Base-by-base conservation (phyloP, 2,329 filamentous ascomycete genomes). In the Fusarium papillatum region DNA sequence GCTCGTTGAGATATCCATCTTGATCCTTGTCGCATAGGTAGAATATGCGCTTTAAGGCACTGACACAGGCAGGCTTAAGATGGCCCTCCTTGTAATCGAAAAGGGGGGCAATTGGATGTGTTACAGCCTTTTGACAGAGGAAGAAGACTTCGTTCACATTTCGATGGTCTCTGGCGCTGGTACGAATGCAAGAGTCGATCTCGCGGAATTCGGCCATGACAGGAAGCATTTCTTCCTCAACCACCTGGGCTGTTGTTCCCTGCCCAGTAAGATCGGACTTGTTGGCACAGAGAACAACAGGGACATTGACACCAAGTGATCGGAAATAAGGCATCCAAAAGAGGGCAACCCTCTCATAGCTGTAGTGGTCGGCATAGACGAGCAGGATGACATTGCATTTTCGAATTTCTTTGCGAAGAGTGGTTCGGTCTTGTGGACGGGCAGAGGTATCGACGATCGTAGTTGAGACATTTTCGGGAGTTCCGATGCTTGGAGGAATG, bases 271-370 rank as follows among this genome's bases (percentile, higher is more conserved):
- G 88, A 80, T 99, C 97, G n/a, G 95, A 95, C 85, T 99, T 99
- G 88, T 98, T 98, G 81, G 97, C 95, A 81, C 97, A 98, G 68
- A 99, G 87, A 55, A 99, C 96, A 14, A 99, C 97, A 0, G 97
- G 97, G 26, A 99, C 95, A 82, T 99, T 99, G 82, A 99, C 97
- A n/a, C 97, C 97, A 46, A 99, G 90, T 6, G 96, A 98, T 72
- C 97, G 94, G 82, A 99, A 98, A 85, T 98, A 97, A 14, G 97
- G 97, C 91, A 99, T 94, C 97, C 97, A 99, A 85, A 98, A 99
- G 57, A 99, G 88, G 5, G 96, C 97, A 5, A 99, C 96, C 43
- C 97, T 90, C 83, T 99, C 97, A 86, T 98, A 99, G 89, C 96
- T 98, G 87, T 99, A 99, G 85, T 98, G 96, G 83, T 99, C 97